Percentiles rank a stretch among this genome's conserved stretches.
These are phyloP conservation scores for Syncephalastrum racemosum DNA, from an alignment of 371 early-diverging fungal species.

Conservation along the genomic window DNA sequence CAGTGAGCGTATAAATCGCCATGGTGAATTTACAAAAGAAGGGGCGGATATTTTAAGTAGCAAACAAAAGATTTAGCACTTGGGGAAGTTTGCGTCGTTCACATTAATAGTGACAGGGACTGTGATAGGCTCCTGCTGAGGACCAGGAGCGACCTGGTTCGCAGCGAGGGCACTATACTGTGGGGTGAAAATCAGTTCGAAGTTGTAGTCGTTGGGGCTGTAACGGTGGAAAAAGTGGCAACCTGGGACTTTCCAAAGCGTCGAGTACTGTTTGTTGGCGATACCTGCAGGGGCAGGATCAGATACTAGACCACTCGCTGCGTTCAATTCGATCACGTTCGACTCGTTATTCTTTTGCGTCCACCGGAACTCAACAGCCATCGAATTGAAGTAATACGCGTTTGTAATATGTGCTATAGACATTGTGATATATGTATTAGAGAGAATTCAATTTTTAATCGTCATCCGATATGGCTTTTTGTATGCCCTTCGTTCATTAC, in stretches of 20 bases:
- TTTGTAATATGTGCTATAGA: constrained; percentile 10
- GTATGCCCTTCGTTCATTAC: constrained; percentile 11
- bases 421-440: too few species aligned
- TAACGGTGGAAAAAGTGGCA: constrained; percentile 31
- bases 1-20: too few species aligned
- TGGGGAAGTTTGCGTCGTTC: constrained; percentile 24
- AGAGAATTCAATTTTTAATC: constrained; percentile 3
- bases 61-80: constrained; percentile 12
- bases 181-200: constrained; percentile 16
- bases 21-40: not conserved
- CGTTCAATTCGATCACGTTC: constrained; percentile 16
- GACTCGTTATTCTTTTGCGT: constrained; percentile 9
- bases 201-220: constrained; percentile 15
- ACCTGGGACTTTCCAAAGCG: constrained; percentile 20
- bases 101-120: constrained; percentile 18
- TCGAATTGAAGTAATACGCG: constrained; percentile 19
- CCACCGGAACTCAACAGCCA: constrained; percentile 22
- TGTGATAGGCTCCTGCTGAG: constrained; percentile 12
- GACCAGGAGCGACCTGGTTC: constrained; percentile 9
- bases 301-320: constrained; percentile 6
- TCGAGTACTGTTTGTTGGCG: constrained; percentile 16
- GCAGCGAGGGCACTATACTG: constrained; percentile 9
- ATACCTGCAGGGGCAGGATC: constrained; percentile 21
- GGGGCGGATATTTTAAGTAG: too few species aligned
- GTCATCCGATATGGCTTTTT: not conserved